Conservation (phyloP, 768 basidiomycete species). For the Neoboletus magnificus region DNA sequence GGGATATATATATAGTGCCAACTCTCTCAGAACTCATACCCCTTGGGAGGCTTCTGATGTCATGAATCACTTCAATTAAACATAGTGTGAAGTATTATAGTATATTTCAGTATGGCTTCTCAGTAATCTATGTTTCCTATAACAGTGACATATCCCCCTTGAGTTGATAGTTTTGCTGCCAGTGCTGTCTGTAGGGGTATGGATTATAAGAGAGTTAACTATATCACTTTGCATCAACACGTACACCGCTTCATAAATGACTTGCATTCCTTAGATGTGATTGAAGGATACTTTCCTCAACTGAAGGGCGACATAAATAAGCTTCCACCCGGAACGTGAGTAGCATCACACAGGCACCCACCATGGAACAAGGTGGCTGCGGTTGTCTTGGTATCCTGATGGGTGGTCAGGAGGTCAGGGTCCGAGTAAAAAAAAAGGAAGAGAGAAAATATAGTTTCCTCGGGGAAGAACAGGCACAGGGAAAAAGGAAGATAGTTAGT, state of each 20-base stretch:
- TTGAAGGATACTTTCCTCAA: conserved; percentile 71
- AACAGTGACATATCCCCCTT: no score
- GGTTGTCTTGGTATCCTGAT: conserved; percentile 71
- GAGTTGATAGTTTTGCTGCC: no score
- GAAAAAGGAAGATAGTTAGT: neutral
- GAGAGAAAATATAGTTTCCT: neutral
- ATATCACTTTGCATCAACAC: neutral
- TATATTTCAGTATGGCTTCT: no score
- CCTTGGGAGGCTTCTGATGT: no score
- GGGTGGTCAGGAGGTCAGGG: conserved; percentile 8
- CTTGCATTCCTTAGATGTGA: conserved; percentile 68
- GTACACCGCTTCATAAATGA: conserved; percentile 48
- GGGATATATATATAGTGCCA: no score
- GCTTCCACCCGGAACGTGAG: neutral
- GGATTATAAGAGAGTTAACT: no score
- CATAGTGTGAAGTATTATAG: no score
- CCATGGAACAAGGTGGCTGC: conserved; percentile 74
- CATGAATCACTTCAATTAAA: no score
- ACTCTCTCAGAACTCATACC: no score
- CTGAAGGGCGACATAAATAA: conserved; percentile 30
- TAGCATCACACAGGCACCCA: conserved; percentile 30
- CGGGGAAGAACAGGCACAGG: conserved; percentile 5
- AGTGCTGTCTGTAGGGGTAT: no score
- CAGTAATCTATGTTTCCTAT: no score
- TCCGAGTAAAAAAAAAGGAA: neutral